Evolutionary conservation across 1,139 yeast genomes (phyloP).

Genomic region (Oligophagozyma castellii): DNA sequence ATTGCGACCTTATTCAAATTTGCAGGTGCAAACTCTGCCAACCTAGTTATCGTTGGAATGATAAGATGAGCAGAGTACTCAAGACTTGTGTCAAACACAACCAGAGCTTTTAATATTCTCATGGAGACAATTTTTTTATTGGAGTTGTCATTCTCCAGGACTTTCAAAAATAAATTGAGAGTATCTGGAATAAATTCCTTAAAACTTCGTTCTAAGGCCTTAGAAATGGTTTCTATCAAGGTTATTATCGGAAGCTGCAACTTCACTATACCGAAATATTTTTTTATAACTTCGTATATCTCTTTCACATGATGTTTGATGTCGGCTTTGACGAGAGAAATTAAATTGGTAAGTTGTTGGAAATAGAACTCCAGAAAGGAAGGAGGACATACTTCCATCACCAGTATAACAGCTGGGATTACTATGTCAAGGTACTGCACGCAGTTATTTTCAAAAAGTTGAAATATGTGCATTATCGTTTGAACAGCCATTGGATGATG

Average conservation of each 20-base stretch:
- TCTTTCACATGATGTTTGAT: slow-evolving; percentile 70
- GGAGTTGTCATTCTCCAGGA: slow-evolving; percentile 66
- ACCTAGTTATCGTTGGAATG: slow-evolving; percentile 66
- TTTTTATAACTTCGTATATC: slow-evolving; percentile 64
- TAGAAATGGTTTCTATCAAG: slow-evolving; percentile 71
- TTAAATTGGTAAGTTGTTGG: slow-evolving; percentile 72
- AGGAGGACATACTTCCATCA: slow-evolving; percentile 74
- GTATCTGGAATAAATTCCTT: slow-evolving; percentile 70
- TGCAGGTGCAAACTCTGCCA: slow-evolving; percentile 59
- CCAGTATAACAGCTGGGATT: slow-evolving; percentile 74
- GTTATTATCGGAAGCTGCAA: slow-evolving; percentile 70
- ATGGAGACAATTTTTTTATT: slow-evolving; percentile 51
- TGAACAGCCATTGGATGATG: slow-evolving; percentile 88
- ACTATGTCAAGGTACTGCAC: slow-evolving; percentile 77
- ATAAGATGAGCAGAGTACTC: slow-evolving; percentile 83
- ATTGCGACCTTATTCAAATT: slow-evolving; percentile 61
- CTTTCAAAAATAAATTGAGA: slow-evolving; percentile 60
- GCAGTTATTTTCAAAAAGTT: slow-evolving; percentile 76
- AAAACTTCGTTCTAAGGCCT: slow-evolving; percentile 85
- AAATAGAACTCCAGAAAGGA: slow-evolving; percentile 80
- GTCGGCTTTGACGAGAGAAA: slow-evolving; percentile 77
- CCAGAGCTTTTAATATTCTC: slow-evolving; percentile 71
- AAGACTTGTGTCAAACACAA: slow-evolving; percentile 76
- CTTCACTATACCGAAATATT: slow-evolving; percentile 53
- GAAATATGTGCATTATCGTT: slow-evolving; percentile 83